A percentile compares a stretch with the other conserved stretches of the same genome.
Evolutionary conservation across 2,329 filamentous ascomycete species (phyloP).

Genomic region (Aspergillus pseudotamarii): DNA sequence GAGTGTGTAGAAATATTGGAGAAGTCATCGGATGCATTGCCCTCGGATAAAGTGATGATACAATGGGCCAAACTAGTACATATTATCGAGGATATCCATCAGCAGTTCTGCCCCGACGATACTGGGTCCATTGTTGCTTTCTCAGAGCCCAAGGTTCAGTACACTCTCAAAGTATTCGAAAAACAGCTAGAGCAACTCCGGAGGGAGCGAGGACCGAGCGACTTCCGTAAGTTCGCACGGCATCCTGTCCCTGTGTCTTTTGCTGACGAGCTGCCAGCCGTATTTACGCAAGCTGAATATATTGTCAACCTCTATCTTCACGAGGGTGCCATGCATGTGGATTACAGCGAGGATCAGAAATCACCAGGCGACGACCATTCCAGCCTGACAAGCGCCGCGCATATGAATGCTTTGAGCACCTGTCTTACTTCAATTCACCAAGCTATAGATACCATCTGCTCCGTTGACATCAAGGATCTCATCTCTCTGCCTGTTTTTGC

Average conservation of each 20-base stretch:
- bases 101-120: slow-evolving; percentile 70
- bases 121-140: slow-evolving; percentile 56
- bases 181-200: slow-evolving; percentile 64
- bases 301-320: slow-evolving; percentile 73
- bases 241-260: background rate
- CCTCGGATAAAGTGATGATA: slow-evolving; percentile 58
- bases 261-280: slow-evolving; percentile 47
- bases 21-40: slow-evolving; percentile 58
- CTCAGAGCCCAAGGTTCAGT: slow-evolving; percentile 65
- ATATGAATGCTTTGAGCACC: slow-evolving; percentile 68
- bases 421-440: slow-evolving; percentile 68
- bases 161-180: slow-evolving; percentile 67
- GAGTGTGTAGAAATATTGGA: slow-evolving; percentile 62
- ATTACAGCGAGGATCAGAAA: slow-evolving; percentile 54
- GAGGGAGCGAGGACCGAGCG: slow-evolving; percentile 54
- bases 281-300: slow-evolving; percentile 65
- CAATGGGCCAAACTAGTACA: slow-evolving; percentile 62
- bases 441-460: slow-evolving; percentile 66
- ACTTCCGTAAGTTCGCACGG: slow-evolving; percentile 56
- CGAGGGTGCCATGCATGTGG: slow-evolving; percentile 71
- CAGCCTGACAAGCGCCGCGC: slow-evolving; percentile 55
- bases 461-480: slow-evolving; percentile 61
- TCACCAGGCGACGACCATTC: slow-evolving; percentile 25
- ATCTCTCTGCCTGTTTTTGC: slow-evolving; percentile 70
- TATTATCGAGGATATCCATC: slow-evolving; percentile 69